Conservation (phyloP, 2,329 filamentous ascomycete species). For the Parafenestella ontariensis region DNA sequence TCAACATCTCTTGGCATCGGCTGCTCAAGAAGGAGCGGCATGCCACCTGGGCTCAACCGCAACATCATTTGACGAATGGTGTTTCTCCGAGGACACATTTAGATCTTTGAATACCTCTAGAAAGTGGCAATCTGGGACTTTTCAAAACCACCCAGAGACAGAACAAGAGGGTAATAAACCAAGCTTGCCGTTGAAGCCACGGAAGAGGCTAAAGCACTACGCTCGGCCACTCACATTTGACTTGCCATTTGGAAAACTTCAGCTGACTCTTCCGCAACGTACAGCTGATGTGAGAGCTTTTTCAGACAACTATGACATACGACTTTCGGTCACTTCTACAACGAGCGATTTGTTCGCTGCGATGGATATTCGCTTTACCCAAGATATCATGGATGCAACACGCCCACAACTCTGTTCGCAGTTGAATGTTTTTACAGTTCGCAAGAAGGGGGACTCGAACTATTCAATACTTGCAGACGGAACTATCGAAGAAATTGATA, state of each 20-base stretch:
- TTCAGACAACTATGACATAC: not conserved
- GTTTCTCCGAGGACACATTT: not conserved
- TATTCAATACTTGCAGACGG: not conserved
- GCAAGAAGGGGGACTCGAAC: not conserved
- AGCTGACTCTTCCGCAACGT: not conserved
- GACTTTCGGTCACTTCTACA: not conserved
- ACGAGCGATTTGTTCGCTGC: not conserved
- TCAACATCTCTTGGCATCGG: not conserved
- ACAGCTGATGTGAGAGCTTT: not conserved
- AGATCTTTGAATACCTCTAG: not conserved
- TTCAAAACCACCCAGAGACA: not conserved
- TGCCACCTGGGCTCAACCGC: not conserved
- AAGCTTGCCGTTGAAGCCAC: not conserved
- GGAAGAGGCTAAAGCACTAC: too few species aligned
- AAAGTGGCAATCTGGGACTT: not conserved
- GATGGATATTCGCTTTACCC: not conserved
- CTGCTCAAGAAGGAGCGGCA: not conserved
- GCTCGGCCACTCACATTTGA: not conserved
- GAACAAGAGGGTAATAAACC: not conserved
- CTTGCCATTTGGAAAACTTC: not conserved
- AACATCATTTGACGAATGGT: slow-evolving; percentile 1
- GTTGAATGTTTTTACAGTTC: not conserved
- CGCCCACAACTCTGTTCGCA: not conserved
- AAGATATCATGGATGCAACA: not conserved
- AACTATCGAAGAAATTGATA: not conserved